Evolutionary conservation across 2,329 filamentous ascomycete species (phyloP).

Genomic region (Hymenoscyphus repandus): DNA sequence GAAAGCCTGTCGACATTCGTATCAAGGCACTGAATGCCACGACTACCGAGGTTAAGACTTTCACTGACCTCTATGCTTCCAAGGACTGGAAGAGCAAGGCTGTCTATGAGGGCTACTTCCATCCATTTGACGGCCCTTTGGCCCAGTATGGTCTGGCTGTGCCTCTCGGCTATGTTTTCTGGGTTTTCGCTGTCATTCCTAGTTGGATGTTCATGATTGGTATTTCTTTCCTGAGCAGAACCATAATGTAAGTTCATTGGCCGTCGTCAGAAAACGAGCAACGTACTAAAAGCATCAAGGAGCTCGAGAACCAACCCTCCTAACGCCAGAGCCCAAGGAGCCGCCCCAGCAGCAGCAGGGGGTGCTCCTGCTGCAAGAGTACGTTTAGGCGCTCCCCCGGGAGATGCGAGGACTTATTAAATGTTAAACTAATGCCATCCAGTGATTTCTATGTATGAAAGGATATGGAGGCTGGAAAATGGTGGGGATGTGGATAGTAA

Average conservation of each 20-base stretch:
- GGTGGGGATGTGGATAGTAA: slow-evolving; percentile 7
- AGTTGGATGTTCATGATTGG: slow-evolving; percentile 76
- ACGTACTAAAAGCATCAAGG: slow-evolving; percentile 22
- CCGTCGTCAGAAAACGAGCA: slow-evolving; percentile 16
- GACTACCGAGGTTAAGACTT: slow-evolving; percentile 57
- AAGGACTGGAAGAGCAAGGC: slow-evolving; percentile 43
- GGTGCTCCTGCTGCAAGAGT: slow-evolving; percentile 17
- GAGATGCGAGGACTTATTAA: slow-evolving; percentile 15
- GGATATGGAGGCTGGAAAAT: slow-evolving; percentile 2
- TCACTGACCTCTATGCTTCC: slow-evolving; percentile 53
- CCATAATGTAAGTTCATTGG: slow-evolving; percentile 62
- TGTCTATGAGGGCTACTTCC: slow-evolving; percentile 62
- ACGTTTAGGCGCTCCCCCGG: slow-evolving; percentile 23
- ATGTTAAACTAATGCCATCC: slow-evolving; percentile 14
- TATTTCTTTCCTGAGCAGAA: slow-evolving; percentile 67
- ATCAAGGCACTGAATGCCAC: slow-evolving; percentile 65
- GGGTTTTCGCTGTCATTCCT: slow-evolving; percentile 59
- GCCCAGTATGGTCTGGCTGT: slow-evolving; percentile 57
- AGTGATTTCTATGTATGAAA: slow-evolving; percentile 11
- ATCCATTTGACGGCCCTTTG: slow-evolving; percentile 67
- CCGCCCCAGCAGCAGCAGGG: slow-evolving; percentile 13
- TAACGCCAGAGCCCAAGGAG: slow-evolving; percentile 13
- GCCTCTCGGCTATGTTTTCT: slow-evolving; percentile 63
- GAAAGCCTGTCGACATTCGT: slow-evolving; percentile 58
- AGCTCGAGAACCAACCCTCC: slow-evolving; percentile 15